phyloP scores from a whole-genome alignment of 1,284 basidiomycete species.

The Tilletia indica region DNA sequence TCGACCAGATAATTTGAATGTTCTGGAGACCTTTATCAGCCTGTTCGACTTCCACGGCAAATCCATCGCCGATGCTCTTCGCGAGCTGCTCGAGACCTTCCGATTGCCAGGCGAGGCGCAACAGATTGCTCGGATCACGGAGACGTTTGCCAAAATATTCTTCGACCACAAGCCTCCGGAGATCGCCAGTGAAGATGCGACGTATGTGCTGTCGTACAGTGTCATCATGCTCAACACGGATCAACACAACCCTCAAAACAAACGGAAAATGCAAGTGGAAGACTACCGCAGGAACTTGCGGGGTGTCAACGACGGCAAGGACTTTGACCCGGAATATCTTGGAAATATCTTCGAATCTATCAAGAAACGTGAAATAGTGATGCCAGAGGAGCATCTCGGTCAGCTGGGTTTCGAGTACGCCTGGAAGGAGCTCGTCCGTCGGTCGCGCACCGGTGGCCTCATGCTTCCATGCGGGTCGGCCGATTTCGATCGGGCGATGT shows the following conservation, averaged over 20 bases:
- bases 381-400: constrained; percentile 96
- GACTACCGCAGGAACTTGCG: constrained; percentile 90
- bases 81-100: constrained; percentile 90
- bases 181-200: constrained; percentile 86
- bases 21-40: constrained; percentile 82
- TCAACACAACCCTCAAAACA: constrained; percentile 92
- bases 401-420: constrained; percentile 97
- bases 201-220: constrained; percentile 90
- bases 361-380: constrained; percentile 87
- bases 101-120: constrained; percentile 92
- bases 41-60: constrained; percentile 88
- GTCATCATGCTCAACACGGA: constrained; percentile 99
- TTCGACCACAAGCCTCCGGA: constrained; percentile 85
- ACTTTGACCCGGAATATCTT: constrained; percentile 83
- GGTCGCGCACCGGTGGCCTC: constrained; percentile 76
- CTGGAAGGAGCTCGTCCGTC: constrained; percentile 89
- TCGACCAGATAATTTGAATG: constrained; percentile 77
- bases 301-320: constrained; percentile 81
- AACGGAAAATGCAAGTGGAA: constrained; percentile 95
- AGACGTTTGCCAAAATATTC: constrained; percentile 88
- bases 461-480: constrained; percentile 76
- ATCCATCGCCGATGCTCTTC: constrained; percentile 89
- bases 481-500: constrained; percentile 86
- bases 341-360: constrained; percentile 90
- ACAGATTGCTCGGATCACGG: constrained; percentile 90